Conservation (phyloP, 1,284 basidiomycete species). For the Mycena sp. region DNA sequence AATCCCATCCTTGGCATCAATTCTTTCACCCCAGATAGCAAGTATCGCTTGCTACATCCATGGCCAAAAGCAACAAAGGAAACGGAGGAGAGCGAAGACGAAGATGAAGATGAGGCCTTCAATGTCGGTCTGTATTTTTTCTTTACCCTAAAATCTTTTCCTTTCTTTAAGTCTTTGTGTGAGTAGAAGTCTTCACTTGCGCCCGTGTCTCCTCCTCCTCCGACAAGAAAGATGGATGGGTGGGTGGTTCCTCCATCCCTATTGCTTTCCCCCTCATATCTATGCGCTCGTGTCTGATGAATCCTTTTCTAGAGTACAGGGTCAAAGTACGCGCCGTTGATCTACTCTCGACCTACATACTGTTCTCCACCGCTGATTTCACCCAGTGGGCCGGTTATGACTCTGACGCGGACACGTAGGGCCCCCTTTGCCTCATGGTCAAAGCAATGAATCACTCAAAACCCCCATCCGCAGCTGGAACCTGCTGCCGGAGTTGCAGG, state of each 20-base stretch:
- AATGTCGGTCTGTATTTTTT: slow-evolving; percentile 16
- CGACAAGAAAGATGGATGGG: slow-evolving; percentile 4
- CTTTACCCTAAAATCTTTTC: neutral
- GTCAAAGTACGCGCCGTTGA: slow-evolving; percentile 29
- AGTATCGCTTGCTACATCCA: too few relatives aligned
- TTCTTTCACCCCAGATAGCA: too few relatives aligned
- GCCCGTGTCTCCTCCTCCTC: slow-evolving; percentile 12
- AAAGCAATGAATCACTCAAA: neutral
- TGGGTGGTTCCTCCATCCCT: neutral
- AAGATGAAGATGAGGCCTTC: slow-evolving; percentile 12
- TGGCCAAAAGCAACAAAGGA: slow-evolving; percentile 16
- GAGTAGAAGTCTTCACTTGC: slow-evolving; percentile 18
- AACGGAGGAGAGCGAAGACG: slow-evolving; percentile 19
- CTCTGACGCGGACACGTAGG: slow-evolving; percentile 18
- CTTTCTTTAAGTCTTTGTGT: neutral
- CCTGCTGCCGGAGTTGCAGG: slow-evolving; percentile 22
- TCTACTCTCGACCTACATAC: too few relatives aligned
- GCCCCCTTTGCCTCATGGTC: neutral
- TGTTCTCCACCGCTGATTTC: too few relatives aligned
- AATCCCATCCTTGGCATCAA: too few relatives aligned
- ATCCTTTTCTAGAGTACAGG: slow-evolving; percentile 9
- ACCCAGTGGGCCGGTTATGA: slow-evolving; percentile 28
- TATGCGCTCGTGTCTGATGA: too few relatives aligned
- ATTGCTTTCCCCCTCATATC: too few relatives aligned
- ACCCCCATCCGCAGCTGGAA: slow-evolving; percentile 32